Evolutionary conservation across 768 basidiomycete genomes (phyloP), one percentile per base, ranked within the genome.

Genomic region (Dacryopinax spathularia): DNA sequence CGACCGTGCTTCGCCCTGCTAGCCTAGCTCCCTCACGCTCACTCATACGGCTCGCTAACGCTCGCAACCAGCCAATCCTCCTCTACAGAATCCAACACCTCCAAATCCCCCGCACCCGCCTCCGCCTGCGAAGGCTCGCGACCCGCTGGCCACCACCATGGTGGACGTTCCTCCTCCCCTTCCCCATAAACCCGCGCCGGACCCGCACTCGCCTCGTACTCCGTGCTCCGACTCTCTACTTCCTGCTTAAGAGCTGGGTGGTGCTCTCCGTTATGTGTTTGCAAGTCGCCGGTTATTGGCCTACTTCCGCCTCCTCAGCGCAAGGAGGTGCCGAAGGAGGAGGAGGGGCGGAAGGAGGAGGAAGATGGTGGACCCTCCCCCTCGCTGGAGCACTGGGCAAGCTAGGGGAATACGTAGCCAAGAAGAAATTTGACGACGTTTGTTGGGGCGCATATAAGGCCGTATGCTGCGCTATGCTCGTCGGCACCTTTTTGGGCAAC

Each of bases 21-120:
- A 7, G 0, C 35, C 10, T 35, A 6, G 16, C 9, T 27, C 1
- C 61, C 16, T 18, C 29, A 16, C 35, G 15, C 63, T n/a, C 34
- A 22, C 41, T 15, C 15, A 27, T 41, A 29, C 62, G 27, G 41
- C 62, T 27, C 22, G 18, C 20, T 41, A 31, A 65, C 13, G 9
- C 27, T 34, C 25, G 29, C n/a, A 59, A 15, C 16, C 68, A 88
- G 87, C 85, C 82, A 13, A 73, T 90, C 59, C 69, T 89, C 31
- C 73, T 89, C 64, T 86, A 89, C 68, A 81, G 88, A 31, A 86
- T 90, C 64, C 88, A 89, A 68, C 84, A 89, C 81, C 85, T 34
- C 81, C 81, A 1, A 73, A 70, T 36, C 73, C 73, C 36, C 69
- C 68, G 60, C 66, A 65, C 62, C 73, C 69, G 48, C 72, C 65